Percentiles rank a stretch among this genome's conserved stretches.
Evolutionary conservation across 352 stramenopile species (phyloP).

Genomic region (Phytophthora fragariae): DNA sequence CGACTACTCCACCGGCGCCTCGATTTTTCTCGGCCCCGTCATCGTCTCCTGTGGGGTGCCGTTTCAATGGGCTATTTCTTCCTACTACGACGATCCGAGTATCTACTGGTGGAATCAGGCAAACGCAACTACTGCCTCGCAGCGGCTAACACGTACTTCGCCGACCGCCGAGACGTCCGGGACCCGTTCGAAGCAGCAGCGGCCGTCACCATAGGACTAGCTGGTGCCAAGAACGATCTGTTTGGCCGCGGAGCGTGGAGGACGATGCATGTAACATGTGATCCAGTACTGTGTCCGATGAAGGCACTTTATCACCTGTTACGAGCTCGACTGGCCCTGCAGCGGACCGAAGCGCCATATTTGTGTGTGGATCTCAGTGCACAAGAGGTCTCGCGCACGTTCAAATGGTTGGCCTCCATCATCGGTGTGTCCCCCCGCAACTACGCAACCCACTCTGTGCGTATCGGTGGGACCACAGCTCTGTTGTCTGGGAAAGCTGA

Average conservation of each 20-base stretch:
- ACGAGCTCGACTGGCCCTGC: not conserved
- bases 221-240: conserved; percentile 12
- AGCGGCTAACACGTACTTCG: not conserved
- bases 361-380: not conserved
- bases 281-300: not conserved
- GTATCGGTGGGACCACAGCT: not conserved
- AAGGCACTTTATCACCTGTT: not conserved
- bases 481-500: not conserved
- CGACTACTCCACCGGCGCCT: not conserved
- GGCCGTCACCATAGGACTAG: conserved; percentile 7
- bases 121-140: conserved; percentile 6
- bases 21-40: not conserved
- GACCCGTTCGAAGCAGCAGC: not conserved
- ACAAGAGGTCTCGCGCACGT: not conserved
- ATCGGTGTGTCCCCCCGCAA: not conserved
- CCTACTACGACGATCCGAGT: not conserved
- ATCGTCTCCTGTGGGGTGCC: not conserved
- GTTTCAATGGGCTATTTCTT: not conserved
- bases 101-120: not conserved
- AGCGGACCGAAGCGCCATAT: not conserved
- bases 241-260: conserved; percentile 3
- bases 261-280: not conserved
- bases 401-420: not conserved
- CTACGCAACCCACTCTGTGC: not conserved
- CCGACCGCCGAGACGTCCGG: not conserved